Evolutionary conservation across 1,139 yeast genomes (phyloP), one percentile per base, ranked within the genome.

Genomic region (Yamadazyma oceani): DNA sequence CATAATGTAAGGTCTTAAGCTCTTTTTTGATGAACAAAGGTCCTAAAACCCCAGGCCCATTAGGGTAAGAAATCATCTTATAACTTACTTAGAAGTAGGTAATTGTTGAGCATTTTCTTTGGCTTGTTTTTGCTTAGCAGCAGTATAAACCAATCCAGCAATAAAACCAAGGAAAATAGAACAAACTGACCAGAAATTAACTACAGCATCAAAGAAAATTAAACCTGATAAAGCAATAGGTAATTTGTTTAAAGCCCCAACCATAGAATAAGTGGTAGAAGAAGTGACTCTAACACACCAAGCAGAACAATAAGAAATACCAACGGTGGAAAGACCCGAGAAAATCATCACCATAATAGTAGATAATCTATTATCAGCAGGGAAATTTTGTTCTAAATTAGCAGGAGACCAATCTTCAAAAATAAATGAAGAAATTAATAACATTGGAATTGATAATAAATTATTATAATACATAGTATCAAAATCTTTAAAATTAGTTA

Each of bases 231-330:
- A 75, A 17, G 98, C 98, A 57, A 94, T 88, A 57, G 98, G 98
- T 57, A 92, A 80, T 73, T 94, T 94, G 79, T 92, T 92, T 66
- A 92, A 80, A 39, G 98, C 98, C 60, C 98, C 98, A 47, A 92
- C 97, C 98, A 92, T 92, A 38, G 96, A 87, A 71, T 92, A 92
- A 40, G 98, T 92, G 42, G 98, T 92, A 24, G 97, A 89, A 14
- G 97, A 88, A 32, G 98, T 94, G 48, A 90, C 97, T 72, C 98
- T 87, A 46, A 92, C 96, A 79, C 98, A 92, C 98, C 98, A 92
- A 45, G 97, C 98, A 22, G 97, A 88, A 66, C 97, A 88, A 77
- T 94, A 92, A 33, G 97, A 89, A 60, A 94, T 92, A 66, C 95
- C 97, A 41, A 92, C 95, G 24, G 97, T 85, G 31, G 95, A 85